A percentile compares a stretch with the other conserved stretches of the same genome.
Conservation (phyloP, 768 basidiomycete species). For the Boletus pseudo-olivaceus region DNA sequence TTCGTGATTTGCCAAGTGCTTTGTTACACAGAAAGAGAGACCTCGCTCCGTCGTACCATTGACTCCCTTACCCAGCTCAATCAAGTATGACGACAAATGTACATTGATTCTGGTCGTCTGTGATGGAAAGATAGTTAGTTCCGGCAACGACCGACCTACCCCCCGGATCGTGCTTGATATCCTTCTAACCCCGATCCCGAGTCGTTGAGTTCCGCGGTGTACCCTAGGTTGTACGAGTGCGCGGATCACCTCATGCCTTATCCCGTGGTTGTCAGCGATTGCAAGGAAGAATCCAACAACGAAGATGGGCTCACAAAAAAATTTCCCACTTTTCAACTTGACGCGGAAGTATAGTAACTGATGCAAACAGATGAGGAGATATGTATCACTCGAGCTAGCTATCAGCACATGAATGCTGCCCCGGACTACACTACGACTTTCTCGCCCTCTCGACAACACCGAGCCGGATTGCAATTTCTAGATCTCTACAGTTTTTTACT, state of each 20-base stretch:
- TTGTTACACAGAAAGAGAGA: conserved; percentile 95
- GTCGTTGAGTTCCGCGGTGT: conserved; percentile 90
- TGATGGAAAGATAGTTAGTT: conserved; percentile 97
- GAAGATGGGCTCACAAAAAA: too few relatives aligned
- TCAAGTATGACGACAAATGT: conserved; percentile 96
- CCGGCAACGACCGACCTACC: conserved; percentile 93
- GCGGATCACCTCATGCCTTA: conserved; percentile 96
- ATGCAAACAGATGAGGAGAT: too few relatives aligned
- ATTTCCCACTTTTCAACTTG: too few relatives aligned
- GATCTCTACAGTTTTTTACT: too few relatives aligned
- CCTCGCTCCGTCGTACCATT: conserved; percentile 81
- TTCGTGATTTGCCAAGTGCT: conserved; percentile 98
- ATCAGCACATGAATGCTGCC: too few relatives aligned
- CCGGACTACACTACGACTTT: too few relatives aligned
- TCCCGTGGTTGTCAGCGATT: conserved; percentile 69
- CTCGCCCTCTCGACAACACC: too few relatives aligned
- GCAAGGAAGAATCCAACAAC: too few relatives aligned
- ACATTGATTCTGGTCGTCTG: conserved; percentile 92
- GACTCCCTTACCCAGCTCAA: conserved; percentile 84
- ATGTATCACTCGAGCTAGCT: too few relatives aligned
- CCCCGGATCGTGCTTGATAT: conserved; percentile 96
- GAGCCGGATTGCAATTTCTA: too few relatives aligned
- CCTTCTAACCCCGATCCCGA: conserved; percentile 90
- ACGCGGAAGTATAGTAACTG: too few relatives aligned
- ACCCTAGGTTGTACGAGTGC: conserved; percentile 92